phyloP scores from a whole-genome alignment of 192 early-diverging fungal species.

The Spizellomyces sp. region DNA sequence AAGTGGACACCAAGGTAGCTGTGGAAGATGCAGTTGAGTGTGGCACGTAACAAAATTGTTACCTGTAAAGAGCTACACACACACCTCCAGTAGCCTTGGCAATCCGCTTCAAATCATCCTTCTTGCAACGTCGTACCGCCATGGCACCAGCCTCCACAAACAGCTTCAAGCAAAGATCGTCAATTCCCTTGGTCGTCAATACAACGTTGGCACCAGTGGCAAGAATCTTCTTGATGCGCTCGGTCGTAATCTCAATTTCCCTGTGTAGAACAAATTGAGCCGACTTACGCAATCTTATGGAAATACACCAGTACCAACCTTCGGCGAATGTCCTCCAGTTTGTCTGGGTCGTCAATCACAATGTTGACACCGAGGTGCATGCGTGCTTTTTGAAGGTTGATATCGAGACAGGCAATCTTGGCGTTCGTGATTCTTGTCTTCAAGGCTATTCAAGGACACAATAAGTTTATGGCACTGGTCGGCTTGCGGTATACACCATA shows the following conservation, averaged over 20 bases:
- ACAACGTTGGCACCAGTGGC: conserved; percentile 95
- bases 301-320: conserved; percentile 47
- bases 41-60: background rate
- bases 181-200: conserved; percentile 98
- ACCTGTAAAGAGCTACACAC: background rate
- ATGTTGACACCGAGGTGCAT: conserved; percentile 99
- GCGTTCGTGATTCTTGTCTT: conserved; percentile 83
- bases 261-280: conserved; percentile 38
- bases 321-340: conserved; percentile 94
- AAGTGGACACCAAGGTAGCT: conserved; percentile 90
- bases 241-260: conserved; percentile 94
- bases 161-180: conserved; percentile 97
- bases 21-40: background rate
- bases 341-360: conserved; percentile 96
- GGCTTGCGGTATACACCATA: background rate
- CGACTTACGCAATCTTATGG: background rate
- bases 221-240: conserved; percentile 94
- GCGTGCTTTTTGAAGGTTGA: conserved; percentile 97
- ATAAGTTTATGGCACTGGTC: background rate
- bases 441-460: conserved; percentile 61
- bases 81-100: conserved; percentile 93
- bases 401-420: conserved; percentile 97
- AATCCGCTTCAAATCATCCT: conserved; percentile 97
- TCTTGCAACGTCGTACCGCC: conserved; percentile 92
- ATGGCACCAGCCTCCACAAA: conserved; percentile 99